Percentiles rank a stretch among this genome's conserved stretches.
phyloP scores from a whole-genome alignment of 2,329 filamentous ascomycete species.

The Byssothecium circinans region DNA sequence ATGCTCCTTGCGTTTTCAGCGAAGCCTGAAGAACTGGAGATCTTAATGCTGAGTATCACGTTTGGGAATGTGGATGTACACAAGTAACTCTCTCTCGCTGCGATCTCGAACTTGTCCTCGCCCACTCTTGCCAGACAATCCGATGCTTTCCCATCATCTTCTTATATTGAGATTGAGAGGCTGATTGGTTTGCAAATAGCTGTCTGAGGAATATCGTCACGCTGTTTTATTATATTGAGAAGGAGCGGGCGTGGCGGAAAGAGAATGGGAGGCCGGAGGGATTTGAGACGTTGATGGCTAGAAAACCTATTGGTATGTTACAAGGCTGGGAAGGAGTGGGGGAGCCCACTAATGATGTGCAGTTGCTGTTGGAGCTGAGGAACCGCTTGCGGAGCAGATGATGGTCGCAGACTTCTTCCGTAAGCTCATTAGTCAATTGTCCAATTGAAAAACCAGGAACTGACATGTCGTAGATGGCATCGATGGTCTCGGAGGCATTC shows the following conservation, averaged over 20 bases:
- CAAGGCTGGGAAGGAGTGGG: background rate
- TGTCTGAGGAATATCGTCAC: slow-evolving; percentile 87
- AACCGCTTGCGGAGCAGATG: slow-evolving; percentile 80
- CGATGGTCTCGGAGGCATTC: slow-evolving; percentile 54
- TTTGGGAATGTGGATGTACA: slow-evolving; percentile 92
- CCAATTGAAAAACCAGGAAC: background rate
- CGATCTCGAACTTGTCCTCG: slow-evolving; percentile 1
- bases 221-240: slow-evolving; percentile 88
- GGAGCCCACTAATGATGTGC: background rate
- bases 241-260: slow-evolving; percentile 82
- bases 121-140: background rate
- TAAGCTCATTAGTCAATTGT: slow-evolving; percentile 48
- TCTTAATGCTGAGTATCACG: slow-evolving; percentile 83
- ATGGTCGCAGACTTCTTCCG: slow-evolving; percentile 76
- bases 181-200: slow-evolving; percentile 46
- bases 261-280: slow-evolving; percentile 66
- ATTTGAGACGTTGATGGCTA: slow-evolving; percentile 70
- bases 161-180: background rate
- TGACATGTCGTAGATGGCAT: slow-evolving; percentile 44
- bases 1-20: slow-evolving; percentile 84
- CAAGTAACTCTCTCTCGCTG: slow-evolving; percentile 56
- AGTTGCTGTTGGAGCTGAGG: slow-evolving; percentile 82
- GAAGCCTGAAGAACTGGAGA: slow-evolving; percentile 79
- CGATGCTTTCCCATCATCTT: background rate
- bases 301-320: slow-evolving; percentile 66